Conservation (phyloP, 23 red algal species). For the Gracilaria vermiculophylla region DNA sequence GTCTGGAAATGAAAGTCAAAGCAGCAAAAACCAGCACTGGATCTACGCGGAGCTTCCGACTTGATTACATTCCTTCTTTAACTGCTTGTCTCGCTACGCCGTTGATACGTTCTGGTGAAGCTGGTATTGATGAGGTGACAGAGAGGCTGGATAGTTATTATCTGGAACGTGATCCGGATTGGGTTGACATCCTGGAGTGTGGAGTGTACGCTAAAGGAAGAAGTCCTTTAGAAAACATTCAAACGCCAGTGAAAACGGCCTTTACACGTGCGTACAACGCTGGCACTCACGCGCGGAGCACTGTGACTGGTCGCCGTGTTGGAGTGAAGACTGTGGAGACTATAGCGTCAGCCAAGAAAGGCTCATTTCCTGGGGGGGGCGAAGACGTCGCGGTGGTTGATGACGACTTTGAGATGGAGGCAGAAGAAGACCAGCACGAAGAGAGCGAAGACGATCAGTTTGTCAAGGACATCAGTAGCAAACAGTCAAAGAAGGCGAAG, state of each 20-base stretch:
- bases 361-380: background rate
- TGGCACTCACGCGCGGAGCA: constrained; percentile 41
- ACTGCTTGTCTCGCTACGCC: constrained; percentile 62
- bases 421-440: constrained; percentile 16
- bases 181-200: constrained; percentile 59
- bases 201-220: constrained; percentile 52
- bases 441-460: constrained; percentile 41
- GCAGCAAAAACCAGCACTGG: constrained; percentile 46
- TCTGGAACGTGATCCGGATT: constrained; percentile 78
- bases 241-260: constrained; percentile 51
- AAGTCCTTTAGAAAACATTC: constrained; percentile 56
- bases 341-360: background rate
- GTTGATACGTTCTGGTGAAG: constrained; percentile 59
- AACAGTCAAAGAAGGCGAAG: constrained; percentile 14
- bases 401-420: constrained; percentile 34
- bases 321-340: constrained; percentile 46
- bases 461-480: constrained; percentile 29
- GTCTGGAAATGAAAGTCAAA: constrained; percentile 81
- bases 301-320: constrained; percentile 50
- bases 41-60: constrained; percentile 59
- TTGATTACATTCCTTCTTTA: constrained; percentile 88
- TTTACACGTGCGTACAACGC: constrained; percentile 72
- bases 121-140: constrained; percentile 46
- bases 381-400: constrained; percentile 56
- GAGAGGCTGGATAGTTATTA: constrained; percentile 82